These are phyloP conservation scores for Aureobasidium sp. DNA, from an alignment of 2,329 filamentous ascomycete species.

Conservation along the genomic window DNA sequence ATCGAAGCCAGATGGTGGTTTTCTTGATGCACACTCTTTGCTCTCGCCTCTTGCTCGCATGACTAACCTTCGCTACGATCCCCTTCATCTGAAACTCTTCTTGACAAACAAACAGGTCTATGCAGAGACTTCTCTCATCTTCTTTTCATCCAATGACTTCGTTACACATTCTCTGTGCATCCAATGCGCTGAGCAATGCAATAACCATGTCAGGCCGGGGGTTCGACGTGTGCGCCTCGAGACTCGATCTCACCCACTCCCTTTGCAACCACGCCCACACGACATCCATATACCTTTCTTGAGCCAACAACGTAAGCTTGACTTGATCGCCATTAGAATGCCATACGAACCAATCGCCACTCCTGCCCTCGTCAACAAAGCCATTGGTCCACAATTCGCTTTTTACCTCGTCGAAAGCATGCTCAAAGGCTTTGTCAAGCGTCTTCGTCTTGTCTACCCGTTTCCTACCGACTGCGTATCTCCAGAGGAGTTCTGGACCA, in stretches of 20 bases:
- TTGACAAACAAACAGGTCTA: neutral
- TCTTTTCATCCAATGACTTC: slow-evolving; percentile 1
- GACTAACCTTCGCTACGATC: neutral
- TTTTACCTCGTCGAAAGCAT: neutral
- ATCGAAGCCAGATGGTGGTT: neutral
- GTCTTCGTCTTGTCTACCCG: neutral
- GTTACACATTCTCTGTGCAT: neutral
- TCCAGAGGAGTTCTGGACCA: neutral
- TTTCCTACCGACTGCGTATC: neutral
- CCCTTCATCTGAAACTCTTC: neutral
- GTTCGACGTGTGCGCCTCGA: neutral
- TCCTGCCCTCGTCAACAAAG: no score
- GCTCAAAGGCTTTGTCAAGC: neutral
- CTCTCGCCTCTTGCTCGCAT: neutral
- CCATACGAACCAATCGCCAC: neutral
- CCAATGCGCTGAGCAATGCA: neutral
- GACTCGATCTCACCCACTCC: neutral
- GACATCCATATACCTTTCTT: neutral
- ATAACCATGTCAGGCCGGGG: neutral
- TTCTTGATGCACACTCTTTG: neutral
- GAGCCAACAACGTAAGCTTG: neutral
- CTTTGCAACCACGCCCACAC: neutral
- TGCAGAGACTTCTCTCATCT: neutral
- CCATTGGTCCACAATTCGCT: neutral
- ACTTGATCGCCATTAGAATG: neutral